Percentiles rank a stretch among this genome's conserved stretches.
phyloP scores from a whole-genome alignment of 2,329 filamentous ascomycete species.

The Aspergillus alliaceus region DNA sequence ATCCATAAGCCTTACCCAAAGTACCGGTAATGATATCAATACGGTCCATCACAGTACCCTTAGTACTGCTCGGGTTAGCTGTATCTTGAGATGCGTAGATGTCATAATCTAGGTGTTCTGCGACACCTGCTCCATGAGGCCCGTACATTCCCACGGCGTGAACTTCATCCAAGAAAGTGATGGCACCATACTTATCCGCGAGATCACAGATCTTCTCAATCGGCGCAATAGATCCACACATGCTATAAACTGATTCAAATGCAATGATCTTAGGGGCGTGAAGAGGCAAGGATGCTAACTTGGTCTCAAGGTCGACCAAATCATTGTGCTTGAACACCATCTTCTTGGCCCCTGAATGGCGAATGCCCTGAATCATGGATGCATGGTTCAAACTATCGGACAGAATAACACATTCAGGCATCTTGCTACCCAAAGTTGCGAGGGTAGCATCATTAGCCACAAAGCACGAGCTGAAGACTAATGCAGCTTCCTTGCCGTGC shows the following conservation, averaged over 20 bases:
- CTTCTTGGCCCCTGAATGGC: constrained; percentile 95
- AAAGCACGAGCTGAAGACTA: constrained; percentile 97
- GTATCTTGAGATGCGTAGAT: constrained; percentile 74
- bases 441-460: constrained; percentile 97
- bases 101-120: constrained; percentile 94
- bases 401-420: constrained; percentile 96
- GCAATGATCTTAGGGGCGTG: constrained; percentile 96
- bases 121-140: constrained; percentile 90
- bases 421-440: constrained; percentile 92
- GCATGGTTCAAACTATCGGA: constrained; percentile 97
- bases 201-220: constrained; percentile 96
- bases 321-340: constrained; percentile 99
- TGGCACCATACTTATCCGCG: constrained; percentile 94
- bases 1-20: constrained; percentile 95
- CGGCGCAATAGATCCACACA: constrained; percentile 96
- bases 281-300: constrained; percentile 81
- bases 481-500: constrained; percentile 85
- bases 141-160: constrained; percentile 99
- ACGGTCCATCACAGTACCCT: constrained; percentile 89
- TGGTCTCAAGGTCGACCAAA: constrained; percentile 85
- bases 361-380: constrained; percentile 99
- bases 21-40: constrained; percentile 98
- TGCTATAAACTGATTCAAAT: constrained; percentile 98
- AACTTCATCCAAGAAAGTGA: constrained; percentile 97
- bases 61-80: constrained; percentile 38